Evolutionary conservation across 179 eudicot species (phyloP).

Genomic region (Silene noctiflora): DNA sequence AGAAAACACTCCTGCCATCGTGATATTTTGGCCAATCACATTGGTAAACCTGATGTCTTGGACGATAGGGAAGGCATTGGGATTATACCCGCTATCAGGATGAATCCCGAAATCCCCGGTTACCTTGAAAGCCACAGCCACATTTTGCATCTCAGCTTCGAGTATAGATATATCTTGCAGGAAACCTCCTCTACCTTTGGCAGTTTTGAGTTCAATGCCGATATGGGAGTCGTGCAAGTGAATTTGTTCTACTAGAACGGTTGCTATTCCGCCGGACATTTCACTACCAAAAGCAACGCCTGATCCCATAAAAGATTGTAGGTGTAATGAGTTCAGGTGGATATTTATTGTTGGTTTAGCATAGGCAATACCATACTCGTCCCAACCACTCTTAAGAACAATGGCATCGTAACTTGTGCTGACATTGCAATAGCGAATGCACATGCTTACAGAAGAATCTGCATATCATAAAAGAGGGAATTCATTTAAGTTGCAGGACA

Average conservation of each 20-base stretch:
- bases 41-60: background rate
- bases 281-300: conserved; percentile 10
- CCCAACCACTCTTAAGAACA: conserved; percentile 13
- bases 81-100: conserved; percentile 12
- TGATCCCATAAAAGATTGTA: conserved; percentile 1
- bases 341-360: conserved; percentile 7
- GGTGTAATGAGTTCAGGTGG: conserved; percentile 8
- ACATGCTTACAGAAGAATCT: conserved; percentile 11
- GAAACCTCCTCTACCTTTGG: conserved; percentile 12
- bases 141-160: background rate
- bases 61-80: conserved; percentile 3
- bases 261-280: conserved; percentile 15
- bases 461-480: background rate
- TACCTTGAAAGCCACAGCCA: conserved; percentile 9
- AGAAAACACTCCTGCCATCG: background rate
- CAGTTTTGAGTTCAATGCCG: conserved; percentile 11
- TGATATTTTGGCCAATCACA: background rate
- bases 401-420: conserved; percentile 14
- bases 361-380: conserved; percentile 12
- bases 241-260: background rate
- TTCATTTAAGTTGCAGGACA: background rate
- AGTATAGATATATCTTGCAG: conserved; percentile 2
- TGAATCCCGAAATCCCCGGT: conserved; percentile 11
- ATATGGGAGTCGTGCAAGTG: background rate
- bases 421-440: conserved; percentile 16